Conservation (phyloP, 495 filamentous ascomycete species). For the Parathielavia appendiculata region DNA sequence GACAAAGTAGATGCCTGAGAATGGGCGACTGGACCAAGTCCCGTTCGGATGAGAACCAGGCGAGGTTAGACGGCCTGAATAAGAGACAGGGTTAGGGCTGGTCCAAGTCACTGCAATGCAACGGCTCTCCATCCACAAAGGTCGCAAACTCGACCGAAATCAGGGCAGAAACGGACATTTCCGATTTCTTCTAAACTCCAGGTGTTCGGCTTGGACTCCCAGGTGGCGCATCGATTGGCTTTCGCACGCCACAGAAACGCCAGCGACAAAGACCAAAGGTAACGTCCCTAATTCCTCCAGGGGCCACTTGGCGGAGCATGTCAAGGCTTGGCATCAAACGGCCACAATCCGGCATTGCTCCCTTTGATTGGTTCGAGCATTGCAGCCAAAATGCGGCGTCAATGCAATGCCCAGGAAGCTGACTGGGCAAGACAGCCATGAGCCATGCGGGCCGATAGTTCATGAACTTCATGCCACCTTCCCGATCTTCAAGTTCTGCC, state of each 20-base stretch:
- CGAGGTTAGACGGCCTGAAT: too few species aligned
- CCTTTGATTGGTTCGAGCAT: constrained; percentile 12
- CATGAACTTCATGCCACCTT: constrained; percentile 12
- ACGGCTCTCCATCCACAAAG: too few species aligned
- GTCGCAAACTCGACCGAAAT: too few species aligned
- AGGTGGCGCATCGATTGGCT: constrained; percentile 2
- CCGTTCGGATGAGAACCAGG: too few species aligned
- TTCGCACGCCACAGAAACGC: background rate
- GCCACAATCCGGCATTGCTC: background rate
- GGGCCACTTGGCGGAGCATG: background rate
- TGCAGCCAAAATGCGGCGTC: constrained; percentile 4
- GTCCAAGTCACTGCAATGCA: too few species aligned
- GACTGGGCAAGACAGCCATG: constrained; percentile 2
- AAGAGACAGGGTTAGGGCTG: too few species aligned
- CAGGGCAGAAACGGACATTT: too few species aligned
- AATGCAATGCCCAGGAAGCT: background rate
- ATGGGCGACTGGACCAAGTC: too few species aligned
- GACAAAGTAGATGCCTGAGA: too few species aligned
- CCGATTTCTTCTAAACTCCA: background rate
- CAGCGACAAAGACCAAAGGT: background rate
- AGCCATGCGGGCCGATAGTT: constrained; percentile 4
- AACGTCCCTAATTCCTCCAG: background rate
- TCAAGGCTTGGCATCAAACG: constrained; percentile 9
- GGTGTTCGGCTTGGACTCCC: background rate
- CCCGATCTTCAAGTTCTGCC: background rate